Evolutionary conservation across 257 asterid species (phyloP), one percentile per base, ranked within the genome.

Genomic region (Haberlea rhodopensis): DNA sequence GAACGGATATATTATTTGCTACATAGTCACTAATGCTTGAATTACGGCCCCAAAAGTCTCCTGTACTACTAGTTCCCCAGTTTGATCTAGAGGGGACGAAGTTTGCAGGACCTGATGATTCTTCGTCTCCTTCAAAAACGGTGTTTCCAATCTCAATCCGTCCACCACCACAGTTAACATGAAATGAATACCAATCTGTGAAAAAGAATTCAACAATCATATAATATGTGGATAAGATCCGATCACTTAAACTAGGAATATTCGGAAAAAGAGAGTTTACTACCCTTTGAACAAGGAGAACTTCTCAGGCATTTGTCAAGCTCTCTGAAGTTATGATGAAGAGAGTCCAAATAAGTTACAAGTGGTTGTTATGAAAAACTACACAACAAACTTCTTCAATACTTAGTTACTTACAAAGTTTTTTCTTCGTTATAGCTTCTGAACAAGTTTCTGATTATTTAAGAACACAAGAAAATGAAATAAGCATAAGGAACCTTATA

Each of bases 1-100:
- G 79, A 27, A 70, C 69, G 26, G 86, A 73, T 46, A 70, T 68
- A 61, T 86, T 86, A 20, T 10, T 63, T 53, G 79, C 82, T 29
- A 61, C 61, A 22, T 71, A 76, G 70, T 64, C 75, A 40, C 22
- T 4, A 7, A 5, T 15, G 21, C 67, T 21, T 29, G 45, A 11
- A 23, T 32, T 15, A 10, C 3, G 32, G 46, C 26, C 75, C 84
- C 73, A 73, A 71, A 79, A 79, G 69, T 57, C 19, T 57, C 94
- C 88, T 18, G 86, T 78, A 69, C 67, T 77, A 69, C 90, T 86
- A 8, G 74, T 24, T 65, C 87, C 94, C 94, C 94, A 86, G 57
- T 74, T 58, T 63, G 34, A 68, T 21, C 18, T 32, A 6, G 66
- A 5, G 34, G 19, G 65, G 29, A 63, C 68, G 34, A 83, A 79